These are phyloP conservation scores for Echria macrotheca DNA, from an alignment of 495 filamentous ascomycete species.

Conservation along the genomic window DNA sequence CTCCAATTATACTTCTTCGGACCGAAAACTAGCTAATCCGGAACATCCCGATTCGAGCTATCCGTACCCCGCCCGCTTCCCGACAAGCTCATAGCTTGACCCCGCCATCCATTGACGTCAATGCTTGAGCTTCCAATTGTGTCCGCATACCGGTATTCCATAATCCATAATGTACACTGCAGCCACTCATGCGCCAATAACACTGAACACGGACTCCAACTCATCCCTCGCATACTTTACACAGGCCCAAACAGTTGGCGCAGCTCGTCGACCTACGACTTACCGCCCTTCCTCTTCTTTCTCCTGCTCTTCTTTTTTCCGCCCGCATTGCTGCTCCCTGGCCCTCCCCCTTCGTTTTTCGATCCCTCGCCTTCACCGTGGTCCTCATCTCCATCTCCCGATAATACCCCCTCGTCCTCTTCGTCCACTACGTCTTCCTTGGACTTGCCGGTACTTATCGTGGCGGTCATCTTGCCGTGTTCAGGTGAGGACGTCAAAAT, in stretches of 20 bases:
- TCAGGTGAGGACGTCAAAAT: constrained; percentile 12
- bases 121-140: too few species aligned
- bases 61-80: too few species aligned
- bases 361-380: constrained; percentile 14
- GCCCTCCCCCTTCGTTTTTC: constrained; percentile 5
- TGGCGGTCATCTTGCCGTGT: constrained; percentile 8
- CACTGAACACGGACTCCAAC: too few species aligned
- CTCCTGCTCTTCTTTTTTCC: constrained; percentile 33
- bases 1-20: too few species aligned
- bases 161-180: background rate
- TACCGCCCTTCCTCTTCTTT: constrained; percentile 41
- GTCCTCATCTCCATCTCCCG: constrained; percentile 11
- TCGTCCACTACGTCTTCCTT: constrained; percentile 20
- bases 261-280: constrained; percentile 29
- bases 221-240: too few species aligned
- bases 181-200: too few species aligned
- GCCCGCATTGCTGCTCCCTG: constrained; percentile 9
- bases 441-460: background rate
- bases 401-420: constrained; percentile 15
- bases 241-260: constrained; percentile 16
- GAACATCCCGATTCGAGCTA: too few species aligned
- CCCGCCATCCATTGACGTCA: too few species aligned
- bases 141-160: too few species aligned
- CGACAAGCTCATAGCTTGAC: too few species aligned
- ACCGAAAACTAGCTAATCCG: too few species aligned